Evolutionary conservation across 2,329 filamentous ascomycete species (phyloP).

Genomic region (Cercospora berteroae): DNA sequence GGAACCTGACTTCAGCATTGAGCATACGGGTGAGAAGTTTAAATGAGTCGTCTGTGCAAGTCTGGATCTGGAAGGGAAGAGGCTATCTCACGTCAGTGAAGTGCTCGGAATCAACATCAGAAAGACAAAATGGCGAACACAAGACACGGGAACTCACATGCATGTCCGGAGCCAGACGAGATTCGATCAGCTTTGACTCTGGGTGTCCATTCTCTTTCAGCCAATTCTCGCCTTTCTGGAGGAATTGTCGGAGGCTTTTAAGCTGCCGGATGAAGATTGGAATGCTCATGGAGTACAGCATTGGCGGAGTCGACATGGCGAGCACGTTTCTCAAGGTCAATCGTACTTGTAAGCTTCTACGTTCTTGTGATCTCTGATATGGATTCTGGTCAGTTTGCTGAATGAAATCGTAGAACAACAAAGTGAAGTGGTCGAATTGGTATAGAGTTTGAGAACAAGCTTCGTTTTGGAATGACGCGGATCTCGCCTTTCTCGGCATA

Average conservation of each 20-base stretch:
- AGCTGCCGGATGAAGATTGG: slow-evolving; percentile 46
- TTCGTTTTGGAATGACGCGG: neutral
- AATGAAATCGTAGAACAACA: neutral
- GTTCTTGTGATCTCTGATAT: neutral
- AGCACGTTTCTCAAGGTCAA: neutral
- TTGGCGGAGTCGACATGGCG: neutral
- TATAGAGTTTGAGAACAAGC: neutral
- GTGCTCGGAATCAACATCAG: too few relatives aligned
- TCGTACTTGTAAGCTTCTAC: neutral
- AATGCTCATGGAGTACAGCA: slow-evolving; percentile 33
- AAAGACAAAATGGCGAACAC: neutral
- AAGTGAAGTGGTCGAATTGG: neutral
- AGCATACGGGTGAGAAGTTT: slow-evolving; percentile 45
- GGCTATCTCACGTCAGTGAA: slow-evolving; percentile 17
- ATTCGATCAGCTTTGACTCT: slow-evolving; percentile 40
- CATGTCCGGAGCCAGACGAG: slow-evolving; percentile 52
- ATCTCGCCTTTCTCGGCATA: neutral
- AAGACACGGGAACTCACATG: slow-evolving; percentile 18
- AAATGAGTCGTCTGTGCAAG: slow-evolving; percentile 30
- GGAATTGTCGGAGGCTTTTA: slow-evolving; percentile 43
- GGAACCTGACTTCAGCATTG: slow-evolving; percentile 39
- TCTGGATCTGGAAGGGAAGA: slow-evolving; percentile 52
- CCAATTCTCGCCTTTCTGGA: slow-evolving; percentile 47
- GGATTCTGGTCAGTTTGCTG: neutral
- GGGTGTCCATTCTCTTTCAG: slow-evolving; percentile 41